These are phyloP conservation scores for Geotrichum fermentans DNA, from an alignment of 1,139 yeast genomes.

Conservation along the genomic window DNA sequence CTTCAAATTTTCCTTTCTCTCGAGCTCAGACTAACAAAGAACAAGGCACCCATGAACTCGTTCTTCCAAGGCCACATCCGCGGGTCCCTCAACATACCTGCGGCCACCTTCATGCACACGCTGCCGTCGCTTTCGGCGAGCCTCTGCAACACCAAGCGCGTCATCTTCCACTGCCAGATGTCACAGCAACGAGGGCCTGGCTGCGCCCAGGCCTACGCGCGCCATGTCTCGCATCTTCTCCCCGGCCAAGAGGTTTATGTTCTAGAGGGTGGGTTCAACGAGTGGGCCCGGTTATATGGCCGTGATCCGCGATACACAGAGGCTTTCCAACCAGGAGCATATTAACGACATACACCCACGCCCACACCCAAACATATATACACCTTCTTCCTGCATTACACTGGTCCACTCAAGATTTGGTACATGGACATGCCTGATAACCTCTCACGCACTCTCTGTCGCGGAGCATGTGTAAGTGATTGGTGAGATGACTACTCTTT, in stretches of 20 bases:
- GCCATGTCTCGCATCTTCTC: conserved; percentile 43
- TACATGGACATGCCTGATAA: neutral
- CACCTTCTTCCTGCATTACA: neutral
- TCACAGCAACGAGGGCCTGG: conserved; percentile 90
- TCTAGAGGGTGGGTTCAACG: conserved; percentile 75
- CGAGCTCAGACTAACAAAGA: conserved; percentile 8
- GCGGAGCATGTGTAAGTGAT: too few relatives aligned
- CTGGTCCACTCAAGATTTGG: neutral
- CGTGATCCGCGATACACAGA: conserved; percentile 9
- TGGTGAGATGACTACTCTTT: too few relatives aligned
- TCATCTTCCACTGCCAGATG: conserved; percentile 85
- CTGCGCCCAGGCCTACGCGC: conserved; percentile 63
- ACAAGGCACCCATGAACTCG: neutral
- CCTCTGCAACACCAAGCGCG: conserved; percentile 44
- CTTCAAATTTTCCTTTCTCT: neutral
- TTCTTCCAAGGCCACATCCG: conserved; percentile 57
- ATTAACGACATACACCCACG: neutral
- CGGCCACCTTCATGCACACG: conserved; percentile 45
- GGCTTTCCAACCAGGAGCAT: neutral
- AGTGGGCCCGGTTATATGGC: conserved; percentile 78
- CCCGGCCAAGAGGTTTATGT: conserved; percentile 57
- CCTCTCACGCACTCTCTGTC: too few relatives aligned
- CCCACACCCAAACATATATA: neutral
- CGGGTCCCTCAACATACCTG: conserved; percentile 59
- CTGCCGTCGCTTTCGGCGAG: conserved; percentile 44